Evolutionary conservation across 1,284 basidiomycete genomes (phyloP), one percentile per base, ranked within the genome.

Genomic region (Sutorius eximius): DNA sequence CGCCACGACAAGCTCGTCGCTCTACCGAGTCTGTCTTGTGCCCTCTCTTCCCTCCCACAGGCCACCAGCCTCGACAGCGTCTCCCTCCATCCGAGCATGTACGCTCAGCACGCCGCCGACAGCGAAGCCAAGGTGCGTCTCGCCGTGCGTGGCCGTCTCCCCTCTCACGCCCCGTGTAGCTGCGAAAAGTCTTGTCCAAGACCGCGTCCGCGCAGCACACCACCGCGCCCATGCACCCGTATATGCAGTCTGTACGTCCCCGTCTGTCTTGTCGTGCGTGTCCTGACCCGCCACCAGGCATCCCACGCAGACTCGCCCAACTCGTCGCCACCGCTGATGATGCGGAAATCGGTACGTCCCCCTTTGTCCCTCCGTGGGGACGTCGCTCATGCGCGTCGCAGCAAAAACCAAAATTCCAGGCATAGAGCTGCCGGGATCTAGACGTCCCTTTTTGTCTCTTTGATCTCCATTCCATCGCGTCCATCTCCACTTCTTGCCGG

Each of bases 111-210:
- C 40, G 81, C 82, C 33, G 81, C 82, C 18, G 82, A 87, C 69
- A 87, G 86, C 62, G 83, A 89, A 71, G 87, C 85, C 40, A 87
- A 89, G 81, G 87, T 87, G 53, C 61, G 48, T 5, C 42, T 29
- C n/a, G 6, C 24, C 24, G 24, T 5, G 24, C 24, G 4, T 27
- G 24, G 24, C 24, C 5, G 4, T 27, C 4, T 27, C 24, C 24
- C 6, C 24, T 53, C 59, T 59, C 56, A 57, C 50, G 50, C 29
- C 37, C 12, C 32, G 22, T 12, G 44, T 58, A 82, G 80, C 75
- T 82, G 9, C 72, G 77, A 73, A 79, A 77, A 59, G 79, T 77
- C 49, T 66, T 82, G 38, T 76, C 77, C 57, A 78, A 78, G 70
- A 75, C 76, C 1, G 72, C 75, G 0, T 73, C 73, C 4, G 58